Evolutionary conservation across 1,139 yeast genomes (phyloP), one percentile per base, ranked within the genome.

Genomic region (Pichia cactophila): DNA sequence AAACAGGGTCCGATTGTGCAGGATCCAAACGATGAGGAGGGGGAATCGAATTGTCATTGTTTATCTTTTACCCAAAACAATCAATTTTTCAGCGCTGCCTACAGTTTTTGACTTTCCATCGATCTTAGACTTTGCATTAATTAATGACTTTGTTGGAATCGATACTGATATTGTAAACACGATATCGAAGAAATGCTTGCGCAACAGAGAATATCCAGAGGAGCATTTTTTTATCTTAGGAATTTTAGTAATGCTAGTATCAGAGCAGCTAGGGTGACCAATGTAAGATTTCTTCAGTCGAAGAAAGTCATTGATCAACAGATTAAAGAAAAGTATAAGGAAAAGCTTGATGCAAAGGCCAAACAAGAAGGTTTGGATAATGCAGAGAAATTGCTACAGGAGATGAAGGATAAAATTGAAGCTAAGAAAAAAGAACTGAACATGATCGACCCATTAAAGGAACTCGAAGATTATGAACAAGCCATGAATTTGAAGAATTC

Each of bases 401-500:
- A 77, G 57, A 67, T 85, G 54, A 80, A 82, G 58, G 85, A 80
- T 35, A 75, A 79, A 42, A 78, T 88, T 43, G 80, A 74, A 40
- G 63, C 67, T 39, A 78, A 73, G 51, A 83, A 80, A 64, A 72
- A 71, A 55, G 78, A 79, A 53, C 68, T 84, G 56, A 75, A 73
- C 61, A 75, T 73, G 49, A 69, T 83, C 16, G 95, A 87, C 61
- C 95, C 95, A 0, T 69, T 86, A 54, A 72, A 77, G 49, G 85
- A 83, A 56, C 67, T 86, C 11, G 83, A 81, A 57, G 79, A 77
- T 50, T 77, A 73, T 58, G 83, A 81, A 60, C 69, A 72, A 48
- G 69, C 69, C 33, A 59, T 66, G 50, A 67, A 67, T 49, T 64
- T 63, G 1, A 47, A 59, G 31, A 60, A 62, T 49, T 61, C 65